phyloP scores from a whole-genome alignment of 1,139 yeast genomes.

The Pichia sp. region DNA sequence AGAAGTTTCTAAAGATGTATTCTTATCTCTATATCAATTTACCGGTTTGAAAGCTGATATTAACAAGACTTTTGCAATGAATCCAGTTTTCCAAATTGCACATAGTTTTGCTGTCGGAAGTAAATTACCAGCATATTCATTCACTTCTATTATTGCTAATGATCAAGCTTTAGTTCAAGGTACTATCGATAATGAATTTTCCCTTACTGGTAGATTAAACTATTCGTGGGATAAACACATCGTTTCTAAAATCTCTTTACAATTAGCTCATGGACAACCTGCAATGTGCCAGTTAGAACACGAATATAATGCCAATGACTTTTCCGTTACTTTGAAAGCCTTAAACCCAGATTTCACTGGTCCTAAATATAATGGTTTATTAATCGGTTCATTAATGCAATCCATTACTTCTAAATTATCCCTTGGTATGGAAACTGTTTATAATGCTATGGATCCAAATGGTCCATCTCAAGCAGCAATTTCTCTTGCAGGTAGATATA shows the following conservation, averaged over 20 bases:
- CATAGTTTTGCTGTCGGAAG: conserved; percentile 92
- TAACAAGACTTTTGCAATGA: conserved; percentile 83
- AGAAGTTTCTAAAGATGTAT: conserved; percentile 91
- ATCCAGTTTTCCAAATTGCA: conserved; percentile 95
- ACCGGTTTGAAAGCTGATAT: conserved; percentile 96
- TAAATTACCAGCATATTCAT: conserved; percentile 84
- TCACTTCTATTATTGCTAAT: conserved; percentile 83
- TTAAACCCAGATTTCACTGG: conserved; percentile 81
- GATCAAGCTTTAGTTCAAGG: conserved; percentile 88
- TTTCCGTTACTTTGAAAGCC: conserved; percentile 80
- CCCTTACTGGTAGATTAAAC: conserved; percentile 84
- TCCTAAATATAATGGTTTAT: conserved; percentile 77
- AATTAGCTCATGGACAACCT: conserved; percentile 84
- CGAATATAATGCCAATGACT: conserved; percentile 86
- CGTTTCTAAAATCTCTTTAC: conserved; percentile 80
- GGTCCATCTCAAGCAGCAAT: conserved; percentile 91
- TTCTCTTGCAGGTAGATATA: conserved; percentile 86
- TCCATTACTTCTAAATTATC: conserved; percentile 77
- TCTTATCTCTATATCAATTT: conserved; percentile 82
- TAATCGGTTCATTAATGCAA: conserved; percentile 87
- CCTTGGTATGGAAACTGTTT: conserved; percentile 88
- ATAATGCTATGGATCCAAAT: conserved; percentile 68
- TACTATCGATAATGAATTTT: conserved; percentile 77
- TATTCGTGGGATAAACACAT: conserved; percentile 83
- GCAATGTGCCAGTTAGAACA: conserved; percentile 95